Conservation (phyloP, 768 basidiomycete genomes). For the Hydnomerulius pinastri region DNA sequence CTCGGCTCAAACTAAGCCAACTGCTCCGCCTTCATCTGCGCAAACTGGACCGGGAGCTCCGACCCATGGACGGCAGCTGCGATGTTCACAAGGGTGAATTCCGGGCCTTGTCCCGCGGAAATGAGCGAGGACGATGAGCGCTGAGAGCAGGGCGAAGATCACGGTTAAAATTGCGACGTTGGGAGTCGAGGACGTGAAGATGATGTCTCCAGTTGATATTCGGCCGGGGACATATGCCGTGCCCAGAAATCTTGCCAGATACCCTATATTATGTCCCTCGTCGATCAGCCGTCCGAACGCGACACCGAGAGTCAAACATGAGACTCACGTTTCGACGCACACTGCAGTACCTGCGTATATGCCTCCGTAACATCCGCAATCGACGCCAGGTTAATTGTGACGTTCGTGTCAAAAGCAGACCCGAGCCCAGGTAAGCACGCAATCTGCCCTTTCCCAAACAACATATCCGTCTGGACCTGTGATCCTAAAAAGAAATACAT, state of each 20-base stretch:
- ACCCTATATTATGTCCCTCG: slow-evolving; percentile 11
- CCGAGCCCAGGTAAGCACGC: slow-evolving; percentile 3
- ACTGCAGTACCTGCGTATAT: slow-evolving; percentile 23
- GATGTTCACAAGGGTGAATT: slow-evolving; percentile 26
- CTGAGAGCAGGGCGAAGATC: slow-evolving; percentile 24
- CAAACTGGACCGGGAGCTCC: slow-evolving; percentile 24
- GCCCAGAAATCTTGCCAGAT: slow-evolving; percentile 24
- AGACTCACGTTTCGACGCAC: slow-evolving; percentile 19
- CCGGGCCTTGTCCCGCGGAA: slow-evolving; percentile 24
- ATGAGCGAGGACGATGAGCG: slow-evolving; percentile 20
- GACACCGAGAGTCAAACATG: background rate
- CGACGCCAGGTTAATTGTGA: slow-evolving; percentile 7
- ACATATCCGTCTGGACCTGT: slow-evolving; percentile 16
- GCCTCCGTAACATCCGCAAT: slow-evolving; percentile 15
- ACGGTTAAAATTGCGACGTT: slow-evolving; percentile 25
- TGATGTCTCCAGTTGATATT: slow-evolving; percentile 15
- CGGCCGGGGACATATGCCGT: slow-evolving; percentile 32
- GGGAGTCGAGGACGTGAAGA: slow-evolving; percentile 30
- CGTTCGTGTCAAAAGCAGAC: background rate
- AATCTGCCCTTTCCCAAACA: slow-evolving; percentile 22
- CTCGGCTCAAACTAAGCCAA: background rate
- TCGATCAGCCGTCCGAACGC: too few relatives aligned
- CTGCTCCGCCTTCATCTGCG: slow-evolving; percentile 7
- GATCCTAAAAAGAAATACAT: slow-evolving; percentile 12
- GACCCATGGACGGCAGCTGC: slow-evolving; percentile 24